Evolutionary conservation across 1,139 yeast species (phyloP).

Genomic region (Diutina siamensis): DNA sequence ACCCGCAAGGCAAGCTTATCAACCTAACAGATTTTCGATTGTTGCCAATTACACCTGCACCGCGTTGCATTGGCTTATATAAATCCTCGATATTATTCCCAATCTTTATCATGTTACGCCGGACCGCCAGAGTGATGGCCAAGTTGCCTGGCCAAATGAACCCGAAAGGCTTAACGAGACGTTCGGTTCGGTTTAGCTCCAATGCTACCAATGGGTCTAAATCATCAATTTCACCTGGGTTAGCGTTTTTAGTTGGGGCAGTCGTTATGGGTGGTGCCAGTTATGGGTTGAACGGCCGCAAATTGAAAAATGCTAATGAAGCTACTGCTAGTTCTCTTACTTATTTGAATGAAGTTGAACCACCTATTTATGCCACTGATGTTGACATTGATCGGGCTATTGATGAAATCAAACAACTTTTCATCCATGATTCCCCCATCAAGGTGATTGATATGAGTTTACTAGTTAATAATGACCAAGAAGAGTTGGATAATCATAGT

Average conservation of each 20-base stretch:
- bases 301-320: too few relatives aligned
- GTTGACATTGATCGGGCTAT: slow-evolving; percentile 3
- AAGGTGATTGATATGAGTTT: slow-evolving; percentile 11
- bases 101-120: too few relatives aligned
- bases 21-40: too few relatives aligned
- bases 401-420: slow-evolving; percentile 7
- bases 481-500: slow-evolving; percentile 25
- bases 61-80: too few relatives aligned
- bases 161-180: too few relatives aligned
- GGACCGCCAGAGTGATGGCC: too few relatives aligned
- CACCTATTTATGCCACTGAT: background rate
- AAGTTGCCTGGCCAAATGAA: too few relatives aligned
- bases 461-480: slow-evolving; percentile 17
- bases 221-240: background rate
- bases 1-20: background rate
- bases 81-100: too few relatives aligned
- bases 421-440: slow-evolving; percentile 3
- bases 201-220: background rate
- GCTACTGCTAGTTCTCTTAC: too few relatives aligned
- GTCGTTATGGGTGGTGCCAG: background rate
- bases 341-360: background rate
- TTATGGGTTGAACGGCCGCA: background rate
- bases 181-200: too few relatives aligned
- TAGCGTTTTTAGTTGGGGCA: background rate
- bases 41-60: too few relatives aligned